Conservation (phyloP, 2,329 filamentous ascomycete species). For the Neopestalotiopsis rosae region DNA sequence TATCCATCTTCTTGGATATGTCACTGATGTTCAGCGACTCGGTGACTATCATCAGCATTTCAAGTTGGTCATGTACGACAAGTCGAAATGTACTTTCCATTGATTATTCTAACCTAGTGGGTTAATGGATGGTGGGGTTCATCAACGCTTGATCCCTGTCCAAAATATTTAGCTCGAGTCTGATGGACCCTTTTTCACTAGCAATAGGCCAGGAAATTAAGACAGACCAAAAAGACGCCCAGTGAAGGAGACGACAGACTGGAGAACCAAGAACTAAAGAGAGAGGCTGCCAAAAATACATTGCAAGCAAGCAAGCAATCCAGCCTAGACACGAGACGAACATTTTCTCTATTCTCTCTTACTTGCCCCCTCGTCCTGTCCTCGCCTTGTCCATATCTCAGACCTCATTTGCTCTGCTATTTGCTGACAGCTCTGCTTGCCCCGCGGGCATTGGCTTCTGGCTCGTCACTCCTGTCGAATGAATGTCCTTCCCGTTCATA, state of each 20-base stretch:
- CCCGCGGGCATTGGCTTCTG: neutral
- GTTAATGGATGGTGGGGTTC: too few species aligned
- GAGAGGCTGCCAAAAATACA: conserved; percentile 8
- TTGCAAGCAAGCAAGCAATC: too few species aligned
- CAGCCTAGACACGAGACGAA: neutral
- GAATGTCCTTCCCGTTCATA: neutral
- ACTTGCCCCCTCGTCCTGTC: neutral
- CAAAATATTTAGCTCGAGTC: neutral
- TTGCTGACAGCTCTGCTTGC: neutral
- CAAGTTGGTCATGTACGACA: too few species aligned
- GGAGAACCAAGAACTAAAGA: neutral
- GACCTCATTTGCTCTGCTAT: neutral
- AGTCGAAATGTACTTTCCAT: too few species aligned
- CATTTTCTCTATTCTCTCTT: neutral
- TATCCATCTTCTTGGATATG: too few species aligned
- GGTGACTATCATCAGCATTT: too few species aligned
- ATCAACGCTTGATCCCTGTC: neutral
- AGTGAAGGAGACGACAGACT: neutral
- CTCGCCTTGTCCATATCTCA: neutral
- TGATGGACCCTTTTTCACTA: neutral
- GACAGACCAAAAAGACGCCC: neutral
- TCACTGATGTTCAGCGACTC: too few species aligned
- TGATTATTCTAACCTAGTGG: too few species aligned
- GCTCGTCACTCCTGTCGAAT: neutral
- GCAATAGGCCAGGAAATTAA: neutral